A percentile compares a stretch with the other conserved stretches of the same genome.
phyloP scores from a whole-genome alignment of 225 moss, liverwort and hornwort species.

The Bryum argenteum region DNA sequence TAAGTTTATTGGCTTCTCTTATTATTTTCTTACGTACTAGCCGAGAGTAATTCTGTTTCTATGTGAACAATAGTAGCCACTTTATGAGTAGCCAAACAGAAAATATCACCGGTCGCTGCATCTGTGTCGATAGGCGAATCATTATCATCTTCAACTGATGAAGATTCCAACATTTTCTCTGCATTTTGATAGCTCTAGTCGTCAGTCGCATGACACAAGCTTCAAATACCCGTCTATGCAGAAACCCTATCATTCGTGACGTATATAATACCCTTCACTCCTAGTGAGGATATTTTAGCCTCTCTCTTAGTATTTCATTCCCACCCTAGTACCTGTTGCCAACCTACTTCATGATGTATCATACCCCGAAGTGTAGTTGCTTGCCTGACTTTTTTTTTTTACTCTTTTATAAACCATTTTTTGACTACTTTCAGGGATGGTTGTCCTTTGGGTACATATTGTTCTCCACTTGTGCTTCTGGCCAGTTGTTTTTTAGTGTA shows the following conservation, averaged over 20 bases:
- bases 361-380: conserved; percentile 8
- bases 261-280: conserved; percentile 4
- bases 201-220: conserved; percentile 16
- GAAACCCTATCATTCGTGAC: conserved; percentile 19
- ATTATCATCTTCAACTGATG: conserved; percentile 34
- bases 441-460: not conserved
- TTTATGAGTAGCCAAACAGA: conserved; percentile 33
- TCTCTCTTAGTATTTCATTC: conserved; percentile 12
- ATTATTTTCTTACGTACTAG: conserved; percentile 31
- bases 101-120: conserved; percentile 19
- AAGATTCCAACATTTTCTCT: conserved; percentile 7
- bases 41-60: conserved; percentile 35
- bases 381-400: not conserved
- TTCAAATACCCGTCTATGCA: not conserved
- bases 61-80: conserved; percentile 24
- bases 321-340: not conserved
- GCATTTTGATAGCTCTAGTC: conserved; percentile 22
- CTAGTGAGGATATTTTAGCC: not conserved
- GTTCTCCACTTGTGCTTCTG: conserved; percentile 1
- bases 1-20: not conserved
- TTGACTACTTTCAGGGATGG: not conserved
- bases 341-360: conserved; percentile 19
- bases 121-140: conserved; percentile 42
- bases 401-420: not conserved
- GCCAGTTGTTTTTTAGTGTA: not conserved